Evolutionary conservation across 345 rosid genomes (phyloP).

Genomic region (Odontarrhena argentea): DNA sequence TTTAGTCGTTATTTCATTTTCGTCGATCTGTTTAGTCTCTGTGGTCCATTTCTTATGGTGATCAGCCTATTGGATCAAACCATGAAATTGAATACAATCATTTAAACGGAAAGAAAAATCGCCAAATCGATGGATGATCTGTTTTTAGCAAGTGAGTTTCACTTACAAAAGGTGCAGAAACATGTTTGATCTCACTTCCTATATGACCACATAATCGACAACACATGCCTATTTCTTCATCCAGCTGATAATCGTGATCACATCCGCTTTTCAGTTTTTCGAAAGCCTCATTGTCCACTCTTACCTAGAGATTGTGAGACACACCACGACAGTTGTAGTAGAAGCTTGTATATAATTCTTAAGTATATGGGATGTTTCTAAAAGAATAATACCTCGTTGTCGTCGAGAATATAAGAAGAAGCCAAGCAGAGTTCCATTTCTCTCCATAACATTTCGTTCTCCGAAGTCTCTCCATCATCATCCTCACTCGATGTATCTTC

Average conservation of each 20-base stretch:
- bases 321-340: neutral
- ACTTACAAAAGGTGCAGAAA: constrained; percentile 89
- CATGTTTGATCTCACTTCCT: constrained; percentile 70
- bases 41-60: constrained; percentile 45
- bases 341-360: neutral
- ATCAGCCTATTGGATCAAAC: constrained; percentile 43
- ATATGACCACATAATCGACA: constrained; percentile 74
- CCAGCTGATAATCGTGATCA: constrained; percentile 60
- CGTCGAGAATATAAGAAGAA: constrained; percentile 70
- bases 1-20: constrained; percentile 46
- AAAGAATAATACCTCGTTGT: constrained; percentile 60
- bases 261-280: constrained; percentile 51
- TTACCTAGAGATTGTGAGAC: constrained; percentile 44
- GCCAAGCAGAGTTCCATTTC: constrained; percentile 88
- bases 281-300: constrained; percentile 44
- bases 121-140: neutral
- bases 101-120: neutral
- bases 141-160: constrained; percentile 7
- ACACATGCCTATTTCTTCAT: constrained; percentile 81
- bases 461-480: constrained; percentile 71
- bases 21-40: constrained; percentile 42
- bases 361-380: neutral
- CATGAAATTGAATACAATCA: constrained; percentile 24
- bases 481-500: constrained; percentile 42
- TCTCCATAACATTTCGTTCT: constrained; percentile 78